Conservation (phyloP, 2,329 filamentous ascomycete genomes). For the Claviceps arundinis region DNA sequence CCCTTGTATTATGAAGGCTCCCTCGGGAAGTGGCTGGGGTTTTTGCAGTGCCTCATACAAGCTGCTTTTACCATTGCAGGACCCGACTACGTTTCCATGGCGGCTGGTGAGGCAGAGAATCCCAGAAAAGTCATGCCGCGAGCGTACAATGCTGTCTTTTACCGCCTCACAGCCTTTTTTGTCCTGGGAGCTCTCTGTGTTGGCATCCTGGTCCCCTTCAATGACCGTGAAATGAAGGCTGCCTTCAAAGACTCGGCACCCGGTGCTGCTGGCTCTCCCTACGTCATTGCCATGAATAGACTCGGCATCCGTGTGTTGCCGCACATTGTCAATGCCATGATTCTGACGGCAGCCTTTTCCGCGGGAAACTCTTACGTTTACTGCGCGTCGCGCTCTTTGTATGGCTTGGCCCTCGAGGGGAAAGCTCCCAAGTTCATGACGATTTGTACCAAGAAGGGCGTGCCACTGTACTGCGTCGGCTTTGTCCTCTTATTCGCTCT, state of each 20-base stretch:
- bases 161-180: conserved; percentile 63
- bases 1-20: conserved; percentile 49
- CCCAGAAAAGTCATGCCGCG: conserved; percentile 56
- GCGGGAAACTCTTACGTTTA: conserved; percentile 54
- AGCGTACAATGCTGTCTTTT: conserved; percentile 69
- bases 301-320: conserved; percentile 50
- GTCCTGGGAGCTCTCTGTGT: conserved; percentile 60
- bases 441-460: conserved; percentile 48
- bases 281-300: conserved; percentile 55
- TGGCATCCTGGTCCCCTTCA: conserved; percentile 57
- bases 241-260: conserved; percentile 46
- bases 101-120: conserved; percentile 59
- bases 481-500: conserved; percentile 55
- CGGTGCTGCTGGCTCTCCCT: conserved; percentile 56
- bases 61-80: conserved; percentile 56
- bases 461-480: conserved; percentile 61
- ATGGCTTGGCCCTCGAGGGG: conserved; percentile 54
- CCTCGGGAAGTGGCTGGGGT: conserved; percentile 63
- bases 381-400: conserved; percentile 54
- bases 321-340: conserved; percentile 60
- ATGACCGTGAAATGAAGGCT: conserved; percentile 46
- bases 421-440: conserved; percentile 50
- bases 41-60: conserved; percentile 60
- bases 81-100: conserved; percentile 55
- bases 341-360: conserved; percentile 53